Conservation (phyloP, 2,329 filamentous ascomycete genomes). For the Fusarium secorum region DNA sequence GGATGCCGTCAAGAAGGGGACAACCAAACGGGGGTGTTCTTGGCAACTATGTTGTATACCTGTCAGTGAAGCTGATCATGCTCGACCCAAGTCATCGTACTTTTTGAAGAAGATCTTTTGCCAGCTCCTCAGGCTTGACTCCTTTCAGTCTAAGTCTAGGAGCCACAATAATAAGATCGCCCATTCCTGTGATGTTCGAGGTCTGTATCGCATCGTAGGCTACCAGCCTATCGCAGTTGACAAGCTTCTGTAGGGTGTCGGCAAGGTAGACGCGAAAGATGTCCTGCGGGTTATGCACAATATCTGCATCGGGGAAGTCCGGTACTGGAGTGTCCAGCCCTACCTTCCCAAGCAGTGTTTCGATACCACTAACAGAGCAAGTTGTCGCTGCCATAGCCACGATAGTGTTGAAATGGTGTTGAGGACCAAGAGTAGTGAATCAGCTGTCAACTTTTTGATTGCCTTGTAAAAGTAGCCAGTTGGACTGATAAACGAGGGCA, state of each 20-base stretch:
- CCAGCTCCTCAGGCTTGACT: slow-evolving; percentile 26
- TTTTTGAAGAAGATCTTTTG: slow-evolving; percentile 28
- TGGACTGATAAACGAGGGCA: not conserved
- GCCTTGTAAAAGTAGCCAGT: accelerated
- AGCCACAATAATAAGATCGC: slow-evolving; percentile 39
- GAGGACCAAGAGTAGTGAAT: not conserved
- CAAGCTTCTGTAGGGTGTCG: slow-evolving; percentile 33
- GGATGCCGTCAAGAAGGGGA: slow-evolving; percentile 38
- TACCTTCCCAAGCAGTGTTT: slow-evolving; percentile 31
- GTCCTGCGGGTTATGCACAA: slow-evolving; percentile 40
- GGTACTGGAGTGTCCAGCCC: slow-evolving; percentile 37
- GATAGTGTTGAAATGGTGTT: not conserved
- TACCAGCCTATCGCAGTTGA: slow-evolving; percentile 27
- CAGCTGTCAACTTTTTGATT: not conserved
- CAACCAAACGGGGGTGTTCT: slow-evolving; percentile 33
- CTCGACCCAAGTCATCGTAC: slow-evolving; percentile 1
- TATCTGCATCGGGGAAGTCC: slow-evolving; percentile 30
- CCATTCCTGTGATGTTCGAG: slow-evolving; percentile 37
- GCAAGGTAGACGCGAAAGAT: slow-evolving; percentile 40
- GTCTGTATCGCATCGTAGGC: slow-evolving; percentile 42
- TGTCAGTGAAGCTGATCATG: slow-evolving; percentile 1
- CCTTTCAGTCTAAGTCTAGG: slow-evolving; percentile 35
- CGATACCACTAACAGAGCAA: slow-evolving; percentile 31
- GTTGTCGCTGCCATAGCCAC: slow-evolving; percentile 38
- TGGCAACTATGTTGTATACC: slow-evolving; percentile 22